Percentiles rank a stretch among this genome's conserved stretches.
phyloP scores from a whole-genome alignment of 2,329 filamentous ascomycete species.

The Penicillium digitatum region DNA sequence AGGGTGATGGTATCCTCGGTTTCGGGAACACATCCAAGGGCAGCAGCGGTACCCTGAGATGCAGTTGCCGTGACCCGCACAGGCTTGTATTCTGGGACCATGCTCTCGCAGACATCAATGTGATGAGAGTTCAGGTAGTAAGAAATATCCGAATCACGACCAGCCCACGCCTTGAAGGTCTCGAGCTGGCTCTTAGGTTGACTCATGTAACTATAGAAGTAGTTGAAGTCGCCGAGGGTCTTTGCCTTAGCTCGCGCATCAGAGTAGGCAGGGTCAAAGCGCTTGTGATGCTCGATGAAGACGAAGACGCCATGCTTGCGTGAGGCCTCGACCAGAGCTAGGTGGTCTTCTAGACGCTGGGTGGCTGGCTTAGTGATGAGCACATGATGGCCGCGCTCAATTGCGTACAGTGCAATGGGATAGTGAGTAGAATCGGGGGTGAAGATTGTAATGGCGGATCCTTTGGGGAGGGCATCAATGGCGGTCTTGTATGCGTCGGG shows the following conservation, averaged over 20 bases:
- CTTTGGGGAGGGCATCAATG: constrained; percentile 75
- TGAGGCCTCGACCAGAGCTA: constrained; percentile 67
- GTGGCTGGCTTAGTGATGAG: constrained; percentile 92
- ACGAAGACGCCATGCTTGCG: constrained; percentile 77
- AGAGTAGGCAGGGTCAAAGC: constrained; percentile 87
- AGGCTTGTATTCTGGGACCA: constrained; percentile 78
- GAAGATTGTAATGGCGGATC: constrained; percentile 93
- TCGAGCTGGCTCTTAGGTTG: constrained; percentile 88
- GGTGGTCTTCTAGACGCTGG: constrained; percentile 76
- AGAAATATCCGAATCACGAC: constrained; percentile 85
- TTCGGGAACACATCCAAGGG: constrained; percentile 69
- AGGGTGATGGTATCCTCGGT: constrained; percentile 94
- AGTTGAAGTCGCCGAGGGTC: constrained; percentile 89
- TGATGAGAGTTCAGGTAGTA: constrained; percentile 97
- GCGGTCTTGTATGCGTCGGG: constrained; percentile 81
- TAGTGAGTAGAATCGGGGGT: constrained; percentile 91
- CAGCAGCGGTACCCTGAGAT: constrained; percentile 72
- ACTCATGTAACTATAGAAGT: constrained; percentile 96
- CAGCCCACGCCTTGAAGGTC: constrained; percentile 93
- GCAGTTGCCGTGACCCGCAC: constrained; percentile 75
- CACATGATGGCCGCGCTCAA: constrained; percentile 82
- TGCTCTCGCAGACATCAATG: constrained; percentile 85
- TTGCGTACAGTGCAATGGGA: constrained; percentile 86
- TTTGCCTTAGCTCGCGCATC: constrained; percentile 76
- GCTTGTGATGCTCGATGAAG: constrained; percentile 95